Conservation (phyloP, 805 yeast genomes). For the Kodamaea sagamina region DNA sequence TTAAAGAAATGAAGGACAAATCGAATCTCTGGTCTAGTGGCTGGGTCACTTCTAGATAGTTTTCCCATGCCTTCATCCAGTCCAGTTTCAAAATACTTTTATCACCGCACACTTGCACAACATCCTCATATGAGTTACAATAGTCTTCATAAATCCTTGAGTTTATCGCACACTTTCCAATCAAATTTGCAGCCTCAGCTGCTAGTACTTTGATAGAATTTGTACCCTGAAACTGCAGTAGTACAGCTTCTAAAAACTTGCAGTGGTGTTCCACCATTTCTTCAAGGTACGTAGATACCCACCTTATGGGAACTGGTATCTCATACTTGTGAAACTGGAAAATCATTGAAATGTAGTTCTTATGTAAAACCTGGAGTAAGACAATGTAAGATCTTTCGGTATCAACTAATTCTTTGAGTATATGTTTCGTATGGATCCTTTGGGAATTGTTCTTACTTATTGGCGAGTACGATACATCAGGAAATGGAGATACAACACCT, state of each 20-base stretch:
- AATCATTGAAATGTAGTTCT: slow-evolving; percentile 45
- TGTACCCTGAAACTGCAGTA: slow-evolving; percentile 2
- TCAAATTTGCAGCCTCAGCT: background rate
- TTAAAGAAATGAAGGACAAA: slow-evolving; percentile 52
- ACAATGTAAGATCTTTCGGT: slow-evolving; percentile 52
- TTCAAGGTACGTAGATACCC: slow-evolving; percentile 2
- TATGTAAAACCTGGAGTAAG: slow-evolving; percentile 44
- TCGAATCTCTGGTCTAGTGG: slow-evolving; percentile 40
- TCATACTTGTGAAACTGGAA: slow-evolving; percentile 28
- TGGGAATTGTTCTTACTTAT: background rate
- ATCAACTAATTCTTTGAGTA: slow-evolving; percentile 48
- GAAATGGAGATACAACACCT: slow-evolving; percentile 22
- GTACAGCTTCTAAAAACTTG: slow-evolving; percentile 21
- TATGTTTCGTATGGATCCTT: slow-evolving; percentile 23
- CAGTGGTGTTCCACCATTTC: slow-evolving; percentile 26
- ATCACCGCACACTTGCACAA: slow-evolving; percentile 28
- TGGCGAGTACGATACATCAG: slow-evolving; percentile 24
- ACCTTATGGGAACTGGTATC: slow-evolving; percentile 29
- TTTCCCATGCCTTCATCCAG: slow-evolving; percentile 36
- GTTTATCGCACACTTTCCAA: background rate
- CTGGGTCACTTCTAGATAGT: slow-evolving; percentile 45
- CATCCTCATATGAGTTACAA: slow-evolving; percentile 32
- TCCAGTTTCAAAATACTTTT: slow-evolving; percentile 8
- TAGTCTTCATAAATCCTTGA: slow-evolving; percentile 33
- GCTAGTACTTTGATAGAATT: background rate